Base-by-base conservation (phyloP, 805 yeast species). In the Lipomyces yamadae region DNA sequence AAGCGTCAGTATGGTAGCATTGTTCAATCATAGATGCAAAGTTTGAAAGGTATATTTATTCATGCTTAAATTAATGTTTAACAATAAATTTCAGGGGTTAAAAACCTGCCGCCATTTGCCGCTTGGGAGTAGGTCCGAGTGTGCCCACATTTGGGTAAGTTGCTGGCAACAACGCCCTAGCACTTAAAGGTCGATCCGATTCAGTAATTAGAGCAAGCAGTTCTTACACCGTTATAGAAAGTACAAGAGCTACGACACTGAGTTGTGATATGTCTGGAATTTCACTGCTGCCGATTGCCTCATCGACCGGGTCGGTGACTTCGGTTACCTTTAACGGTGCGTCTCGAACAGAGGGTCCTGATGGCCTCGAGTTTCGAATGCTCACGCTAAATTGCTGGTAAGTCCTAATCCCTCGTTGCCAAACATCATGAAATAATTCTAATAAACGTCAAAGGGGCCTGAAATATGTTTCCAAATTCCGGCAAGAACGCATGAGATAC, bases 401-500 rank as follows among this genome's bases (percentile, higher is more conserved):
- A 1, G 74, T 68, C 18, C 7, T 29, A 32, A 45, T 11, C 24
- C 56, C n/a, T 29, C 24, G 24, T 24, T 24, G 24, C 24, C 24
- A 18, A 24, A 15, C 65, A 29, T 24, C 35, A 61, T 59, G 24
- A 33, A 15, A 10, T 52, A 4, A 7, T 37, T 18, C 30, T 48
- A 52, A 52, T 15, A 8, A 13, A 2, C 1, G n/a, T 32, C 72
- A 63, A 24, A 78, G 97, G 98, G 99, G 99, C 0, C 80, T 95
- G 67, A 92, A 92, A 74, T 88, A 78, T 73, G 90, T 95, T 1
- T 87, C 97, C n/a, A 89, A 88, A 73, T 78, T 78, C 67, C 81
- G 99, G 37, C 77, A 78, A 45, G 83, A 82, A 70, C 82, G 99
- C 50, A 80, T 95, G 39, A 76, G 73, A 15, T 96, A 92, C 1